Conservation (phyloP, 257 asterid species). For the Verbascum thapsus region DNA sequence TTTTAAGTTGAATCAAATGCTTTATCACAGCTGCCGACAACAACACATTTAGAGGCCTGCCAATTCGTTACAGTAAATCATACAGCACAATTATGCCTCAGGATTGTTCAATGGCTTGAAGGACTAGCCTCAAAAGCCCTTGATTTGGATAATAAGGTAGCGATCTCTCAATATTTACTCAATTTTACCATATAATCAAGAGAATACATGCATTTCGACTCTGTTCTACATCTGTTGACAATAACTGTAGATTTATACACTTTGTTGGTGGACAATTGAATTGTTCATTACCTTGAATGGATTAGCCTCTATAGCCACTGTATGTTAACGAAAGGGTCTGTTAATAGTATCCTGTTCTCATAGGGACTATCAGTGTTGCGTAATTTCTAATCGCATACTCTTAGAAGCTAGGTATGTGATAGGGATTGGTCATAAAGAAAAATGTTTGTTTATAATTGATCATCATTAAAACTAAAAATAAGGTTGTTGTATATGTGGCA, state of each 20-base stretch:
- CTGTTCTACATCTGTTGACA: neutral
- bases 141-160: constrained; percentile 90
- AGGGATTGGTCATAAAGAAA: constrained; percentile 4
- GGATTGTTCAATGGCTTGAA: constrained; percentile 98
- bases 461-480: neutral
- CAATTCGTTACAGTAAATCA: constrained; percentile 73
- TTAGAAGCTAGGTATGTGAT: constrained; percentile 11
- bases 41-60: constrained; percentile 93
- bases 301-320: neutral
- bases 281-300: constrained; percentile 11
- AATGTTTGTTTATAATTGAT: neutral
- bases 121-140: constrained; percentile 93
- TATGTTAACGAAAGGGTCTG: neutral
- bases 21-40: constrained; percentile 75
- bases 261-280: neutral
- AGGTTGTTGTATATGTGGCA: constrained; percentile 3
- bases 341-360: neutral
- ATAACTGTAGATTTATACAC: neutral
- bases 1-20: constrained; percentile 31
- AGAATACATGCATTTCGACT: constrained; percentile 14
- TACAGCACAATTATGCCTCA: constrained; percentile 84
- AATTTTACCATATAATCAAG: constrained; percentile 24
- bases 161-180: constrained; percentile 21
- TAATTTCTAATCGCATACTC: neutral
- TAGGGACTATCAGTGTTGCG: neutral